Evolutionary conservation across 768 basidiomycete species (phyloP), one percentile per base, ranked within the genome.

Genomic region (Amanita molliuscula): DNA sequence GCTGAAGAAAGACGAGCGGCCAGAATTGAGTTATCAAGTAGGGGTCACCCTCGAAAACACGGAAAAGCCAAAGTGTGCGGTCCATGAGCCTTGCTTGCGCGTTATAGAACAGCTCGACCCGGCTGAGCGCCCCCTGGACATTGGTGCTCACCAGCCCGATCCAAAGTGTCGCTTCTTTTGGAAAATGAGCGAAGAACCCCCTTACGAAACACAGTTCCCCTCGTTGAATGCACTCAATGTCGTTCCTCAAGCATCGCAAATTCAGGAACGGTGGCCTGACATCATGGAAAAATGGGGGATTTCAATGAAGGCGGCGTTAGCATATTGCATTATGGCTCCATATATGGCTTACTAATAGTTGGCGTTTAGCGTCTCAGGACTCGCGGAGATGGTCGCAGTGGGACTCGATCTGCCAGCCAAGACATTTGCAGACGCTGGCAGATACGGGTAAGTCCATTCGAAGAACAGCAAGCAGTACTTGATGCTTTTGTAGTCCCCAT

Each of bases 1-100:
- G 1, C 69, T 97, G 50, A 71, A 75, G 69, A 72, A 77, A 55
- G 94, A 97, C 54, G 83, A 89, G 61, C 78, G 82, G 15, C 89
- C 90, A 0, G 89, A 96, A 56, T 69, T 89, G 9, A 81, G 86
- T 49, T 97, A 91, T 65, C 94, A 97, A 66, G 82, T 91, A 36
- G 93, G 94, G 2, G 91, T 92, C 4, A 96, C 93, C 4, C 79
- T 95, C n/a, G 91, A 94, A 67, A 92, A 94, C 64, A 97, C 92
- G 2, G 94, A 96, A 68, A 91, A 89, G 59, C 85, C 86, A 33
- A 88, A 81, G 62, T 91, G 88, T 62, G 86, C 88, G 3, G 82
- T 79, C 8, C 78, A 92, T 59, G 83, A 87, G 43, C 81, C 87
- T 9, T 98, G 94, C 61, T 73, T 89, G 36, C 71, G 72, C 35